phyloP scores from a whole-genome alignment of 2,329 filamentous ascomycete genomes.

The Macrophomina pseudophaseolina region DNA sequence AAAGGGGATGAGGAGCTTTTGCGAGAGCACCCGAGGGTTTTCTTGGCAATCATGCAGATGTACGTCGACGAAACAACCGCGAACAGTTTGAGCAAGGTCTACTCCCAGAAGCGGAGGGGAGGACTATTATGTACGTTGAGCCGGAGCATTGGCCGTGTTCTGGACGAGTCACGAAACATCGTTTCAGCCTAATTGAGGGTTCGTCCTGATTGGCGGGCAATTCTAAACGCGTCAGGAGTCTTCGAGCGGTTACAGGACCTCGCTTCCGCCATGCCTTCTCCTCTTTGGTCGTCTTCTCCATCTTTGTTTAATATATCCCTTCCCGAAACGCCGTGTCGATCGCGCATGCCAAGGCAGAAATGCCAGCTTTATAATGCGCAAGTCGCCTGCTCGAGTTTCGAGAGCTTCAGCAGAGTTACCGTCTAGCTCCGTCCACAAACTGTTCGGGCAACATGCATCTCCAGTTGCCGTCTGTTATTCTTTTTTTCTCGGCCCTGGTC shows the following conservation, averaged over 20 bases:
- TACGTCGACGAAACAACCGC: neutral
- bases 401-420: neutral
- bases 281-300: slow-evolving; percentile 11
- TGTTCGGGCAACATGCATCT: slow-evolving; percentile 7
- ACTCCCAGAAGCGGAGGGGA: neutral
- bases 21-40: neutral
- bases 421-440: neutral
- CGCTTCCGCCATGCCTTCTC: slow-evolving; percentile 9
- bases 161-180: neutral
- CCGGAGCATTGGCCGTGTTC: neutral
- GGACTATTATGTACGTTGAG: neutral
- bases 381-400: neutral
- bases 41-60: neutral
- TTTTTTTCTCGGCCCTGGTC: slow-evolving; percentile 22
- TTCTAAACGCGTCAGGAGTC: slow-evolving; percentile 14
- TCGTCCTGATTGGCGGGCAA: slow-evolving; percentile 18
- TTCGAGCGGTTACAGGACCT: slow-evolving; percentile 18
- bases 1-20: neutral
- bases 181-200: neutral
- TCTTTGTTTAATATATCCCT: slow-evolving; percentile 20
- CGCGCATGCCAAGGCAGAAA: neutral
- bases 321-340: slow-evolving; percentile 21
- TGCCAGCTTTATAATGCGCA: neutral
- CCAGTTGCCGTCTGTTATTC: neutral
- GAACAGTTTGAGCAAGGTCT: neutral